Evolutionary conservation across 2,329 filamentous ascomycete species (phyloP).

Genomic region (Stylonectria norvegica): DNA sequence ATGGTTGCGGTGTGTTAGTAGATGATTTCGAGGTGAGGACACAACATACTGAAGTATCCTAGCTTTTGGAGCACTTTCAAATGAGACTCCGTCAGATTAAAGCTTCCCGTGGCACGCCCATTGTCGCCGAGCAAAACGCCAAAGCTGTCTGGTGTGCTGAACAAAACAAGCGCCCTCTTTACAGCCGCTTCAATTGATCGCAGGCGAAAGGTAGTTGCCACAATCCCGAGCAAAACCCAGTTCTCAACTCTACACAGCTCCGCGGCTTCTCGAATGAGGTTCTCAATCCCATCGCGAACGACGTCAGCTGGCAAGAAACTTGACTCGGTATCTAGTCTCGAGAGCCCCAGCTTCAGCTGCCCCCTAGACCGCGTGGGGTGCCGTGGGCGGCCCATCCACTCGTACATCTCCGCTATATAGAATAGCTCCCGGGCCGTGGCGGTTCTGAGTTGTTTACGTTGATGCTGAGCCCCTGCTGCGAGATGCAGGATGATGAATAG

Average conservation of each 20-base stretch:
- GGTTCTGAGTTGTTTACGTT: background rate
- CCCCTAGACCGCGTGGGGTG: no score
- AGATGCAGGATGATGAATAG: constrained; percentile 8
- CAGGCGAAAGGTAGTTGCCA: constrained; percentile 11
- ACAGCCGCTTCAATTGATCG: background rate
- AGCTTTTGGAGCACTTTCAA: background rate
- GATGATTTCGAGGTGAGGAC: background rate
- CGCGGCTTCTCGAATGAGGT: background rate
- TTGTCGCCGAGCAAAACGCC: background rate
- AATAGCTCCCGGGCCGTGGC: constrained; percentile 11
- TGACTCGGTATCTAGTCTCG: no score
- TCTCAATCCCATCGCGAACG: constrained; percentile 3
- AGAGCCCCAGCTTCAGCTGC: no score
- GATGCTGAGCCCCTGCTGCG: constrained; percentile 3
- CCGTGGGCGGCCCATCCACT: constrained; percentile 14
- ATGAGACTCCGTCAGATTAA: background rate
- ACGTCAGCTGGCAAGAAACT: constrained; percentile 1
- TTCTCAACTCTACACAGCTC: constrained; percentile 6
- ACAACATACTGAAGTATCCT: constrained; percentile 1
- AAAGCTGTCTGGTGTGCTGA: background rate
- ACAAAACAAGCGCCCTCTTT: constrained; percentile 3
- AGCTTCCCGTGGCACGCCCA: background rate
- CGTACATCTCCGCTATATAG: constrained; percentile 11
- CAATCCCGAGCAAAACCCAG: constrained; percentile 16
- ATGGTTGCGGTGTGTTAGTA: background rate